Evolutionary conservation across 768 basidiomycete genomes (phyloP), one percentile per base, ranked within the genome.

Genomic region (Kondoa malvinella): DNA sequence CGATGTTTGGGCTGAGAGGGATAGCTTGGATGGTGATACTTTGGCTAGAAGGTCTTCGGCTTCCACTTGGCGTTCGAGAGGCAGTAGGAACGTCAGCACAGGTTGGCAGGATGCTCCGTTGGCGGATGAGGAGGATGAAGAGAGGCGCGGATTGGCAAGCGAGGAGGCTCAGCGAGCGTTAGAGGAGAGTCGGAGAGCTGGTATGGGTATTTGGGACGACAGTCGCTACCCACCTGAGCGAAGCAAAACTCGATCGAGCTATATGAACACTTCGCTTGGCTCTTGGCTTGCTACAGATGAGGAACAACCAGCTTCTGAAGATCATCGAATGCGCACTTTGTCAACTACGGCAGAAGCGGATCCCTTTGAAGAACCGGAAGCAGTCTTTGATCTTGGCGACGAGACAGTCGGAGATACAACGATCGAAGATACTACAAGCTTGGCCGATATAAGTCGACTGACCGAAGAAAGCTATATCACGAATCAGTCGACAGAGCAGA

Each of bases 91-190:
- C 14, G 25, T 29, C 8, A 59, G 57, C 57, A 4, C 57, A 4
- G 57, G 57, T 4, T 59, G 57, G 57, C 57, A 59, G n/a, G 57
- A 63, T n/a, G 32, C 61, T 15, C 61, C 32, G 16, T 17, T 34
- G 12, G 26, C 8, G 16, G 61, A 63, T 30, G 8, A 3, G 61
- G n/a, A 27, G n/a, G 30, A 63, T 33, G 26, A 63, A 32, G 21
- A 8, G 16, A 25, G 58, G 30, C 8, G n/a, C 30, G n/a, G 27
- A 63, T 29, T 17, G 61, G 29, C 61, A 30, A 33, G 31, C 14
- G 26, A 17, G 61, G 61, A 63, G 8, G 32, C 21, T 21, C n/a
- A 63, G 3, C 26, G 25, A 14, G 58, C 16, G 29, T 29, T 33
- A n/a, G 30, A 33, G 4, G 40, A 50, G 21, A 50, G 40, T 50